Conservation (phyloP, 257 asterid species). For the Solanum chaucha region DNA sequence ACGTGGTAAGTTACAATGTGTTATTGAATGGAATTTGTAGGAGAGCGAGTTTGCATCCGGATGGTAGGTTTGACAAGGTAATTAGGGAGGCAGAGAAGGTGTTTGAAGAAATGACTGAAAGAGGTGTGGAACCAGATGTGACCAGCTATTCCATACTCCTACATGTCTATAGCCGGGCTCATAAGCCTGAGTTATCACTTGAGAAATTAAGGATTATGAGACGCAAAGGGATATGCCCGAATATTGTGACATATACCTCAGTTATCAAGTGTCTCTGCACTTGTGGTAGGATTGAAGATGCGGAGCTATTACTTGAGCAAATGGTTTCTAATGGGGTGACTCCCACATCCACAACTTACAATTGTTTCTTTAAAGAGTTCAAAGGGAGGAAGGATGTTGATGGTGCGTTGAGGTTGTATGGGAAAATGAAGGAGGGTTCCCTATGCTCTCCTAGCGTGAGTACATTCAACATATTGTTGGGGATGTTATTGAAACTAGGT, state of each 20-base stretch:
- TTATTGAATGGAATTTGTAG: constrained; percentile 77
- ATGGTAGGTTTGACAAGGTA: constrained; percentile 56
- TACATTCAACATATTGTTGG: constrained; percentile 59
- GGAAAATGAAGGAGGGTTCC: constrained; percentile 53
- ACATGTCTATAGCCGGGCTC: constrained; percentile 79
- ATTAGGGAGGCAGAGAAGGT: constrained; percentile 62
- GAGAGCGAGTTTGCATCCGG: constrained; percentile 73
- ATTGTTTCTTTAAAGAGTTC: constrained; percentile 73
- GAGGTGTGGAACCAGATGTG: constrained; percentile 77
- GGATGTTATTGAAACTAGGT: constrained; percentile 47
- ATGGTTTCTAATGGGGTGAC: constrained; percentile 58
- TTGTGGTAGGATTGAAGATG: constrained; percentile 69
- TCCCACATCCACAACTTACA: constrained; percentile 59
- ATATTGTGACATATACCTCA: constrained; percentile 60
- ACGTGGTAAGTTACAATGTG: constrained; percentile 67
- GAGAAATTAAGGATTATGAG: constrained; percentile 73
- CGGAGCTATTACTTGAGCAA: constrained; percentile 44
- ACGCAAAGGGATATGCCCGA: constrained; percentile 58
- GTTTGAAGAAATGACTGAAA: constrained; percentile 56
- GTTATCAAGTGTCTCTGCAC: constrained; percentile 74
- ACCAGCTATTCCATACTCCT: constrained; percentile 69
- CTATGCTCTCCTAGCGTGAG: constrained; percentile 44
- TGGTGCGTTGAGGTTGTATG: constrained; percentile 54
- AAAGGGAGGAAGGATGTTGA: constrained; percentile 68
- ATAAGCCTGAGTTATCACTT: constrained; percentile 63